Evolutionary conservation across 2,329 filamentous ascomycete species (phyloP), one percentile per base, ranked within the genome.

Genomic region (Colletotrichum sp.): DNA sequence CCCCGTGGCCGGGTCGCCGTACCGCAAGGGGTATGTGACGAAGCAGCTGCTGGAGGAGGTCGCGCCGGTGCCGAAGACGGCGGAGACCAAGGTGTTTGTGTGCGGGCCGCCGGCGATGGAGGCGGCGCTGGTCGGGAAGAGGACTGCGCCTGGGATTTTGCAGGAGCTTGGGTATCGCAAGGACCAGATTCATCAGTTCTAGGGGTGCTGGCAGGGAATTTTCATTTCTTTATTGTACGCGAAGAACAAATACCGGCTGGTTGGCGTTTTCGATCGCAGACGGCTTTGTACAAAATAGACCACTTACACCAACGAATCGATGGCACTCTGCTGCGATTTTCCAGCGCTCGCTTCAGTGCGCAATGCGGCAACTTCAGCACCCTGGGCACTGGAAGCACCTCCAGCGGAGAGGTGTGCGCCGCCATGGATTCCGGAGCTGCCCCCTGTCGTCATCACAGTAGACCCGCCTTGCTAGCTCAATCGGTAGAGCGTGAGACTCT

Each of bases 401-500:
- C 25, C 55, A 22, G 44, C 44, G 12, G 11, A 19, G 11, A 22
- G 28, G n/a, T 27, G 1, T 27, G 8, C 36, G 16, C 36, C 8
- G 8, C 8, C 36, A 39, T 63, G 32, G 28, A 6, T 8, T 8
- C 28, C 3, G 60, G 22, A 27, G 8, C 12, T 19, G 60, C 1
- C 27, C n/a, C 8, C 15, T 5, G 6, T 19, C 39, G 48, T 28
- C 30, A 60, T 32, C 7, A 7, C 16, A 2, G 3, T 2, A 19
- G n/a, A 72, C 70, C 70, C 73, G 73, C 70, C 73, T 75, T 75
- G 89, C 87, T 92, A 92, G 90, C 90, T 92, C 90, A 92, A 92
- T 92, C 90, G 90, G 90, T 93, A 93, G 91, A 93, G 91, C 91
- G 91, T 93, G 88, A 92, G 91, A 93, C 92, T 93, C 91, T 90